phyloP scores from a whole-genome alignment of 164 flowering plant species.

The Liriodendron chinense region DNA sequence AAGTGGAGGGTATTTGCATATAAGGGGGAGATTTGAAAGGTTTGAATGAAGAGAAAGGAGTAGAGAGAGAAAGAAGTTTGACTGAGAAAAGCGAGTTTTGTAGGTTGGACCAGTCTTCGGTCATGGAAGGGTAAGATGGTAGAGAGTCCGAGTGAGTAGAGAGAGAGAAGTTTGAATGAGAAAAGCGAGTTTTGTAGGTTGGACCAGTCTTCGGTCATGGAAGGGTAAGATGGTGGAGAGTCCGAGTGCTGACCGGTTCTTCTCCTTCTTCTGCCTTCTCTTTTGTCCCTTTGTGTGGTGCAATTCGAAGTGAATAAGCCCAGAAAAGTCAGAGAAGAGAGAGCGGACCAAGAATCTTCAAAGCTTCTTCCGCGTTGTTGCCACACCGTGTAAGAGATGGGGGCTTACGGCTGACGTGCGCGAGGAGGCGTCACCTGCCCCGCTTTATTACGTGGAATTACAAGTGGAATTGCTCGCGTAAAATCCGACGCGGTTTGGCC shows the following conservation, averaged over 20 bases:
- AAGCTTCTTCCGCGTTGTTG: conserved; percentile 29
- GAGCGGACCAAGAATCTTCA: conserved; percentile 21
- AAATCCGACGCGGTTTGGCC: too few relatives aligned
- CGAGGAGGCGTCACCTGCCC: too few relatives aligned
- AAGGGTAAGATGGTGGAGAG: conserved; percentile 4
- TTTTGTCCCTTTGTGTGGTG: too few relatives aligned
- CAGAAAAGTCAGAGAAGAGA: not conserved
- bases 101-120: too few relatives aligned
- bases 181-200: conserved; percentile 3
- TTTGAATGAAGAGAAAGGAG: not conserved
- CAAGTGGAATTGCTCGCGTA: too few relatives aligned
- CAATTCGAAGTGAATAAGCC: not conserved
- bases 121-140: too few relatives aligned
- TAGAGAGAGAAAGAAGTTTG: conserved; percentile 20
- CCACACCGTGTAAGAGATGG: not conserved
- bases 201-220: conserved; percentile 46
- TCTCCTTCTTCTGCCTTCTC: not conserved
- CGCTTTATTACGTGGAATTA: too few relatives aligned
- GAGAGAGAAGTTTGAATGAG: conserved; percentile 1
- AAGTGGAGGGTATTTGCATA: not conserved
- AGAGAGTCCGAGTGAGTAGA: not conserved
- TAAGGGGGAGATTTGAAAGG: conserved; percentile 5
- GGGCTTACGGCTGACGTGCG: too few relatives aligned
- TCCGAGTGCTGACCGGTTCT: conserved; percentile 14
- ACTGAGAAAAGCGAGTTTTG: too few relatives aligned